These are phyloP conservation scores for Echites panduratus DNA, from an alignment of 257 asterid species.

Conservation along the genomic window DNA sequence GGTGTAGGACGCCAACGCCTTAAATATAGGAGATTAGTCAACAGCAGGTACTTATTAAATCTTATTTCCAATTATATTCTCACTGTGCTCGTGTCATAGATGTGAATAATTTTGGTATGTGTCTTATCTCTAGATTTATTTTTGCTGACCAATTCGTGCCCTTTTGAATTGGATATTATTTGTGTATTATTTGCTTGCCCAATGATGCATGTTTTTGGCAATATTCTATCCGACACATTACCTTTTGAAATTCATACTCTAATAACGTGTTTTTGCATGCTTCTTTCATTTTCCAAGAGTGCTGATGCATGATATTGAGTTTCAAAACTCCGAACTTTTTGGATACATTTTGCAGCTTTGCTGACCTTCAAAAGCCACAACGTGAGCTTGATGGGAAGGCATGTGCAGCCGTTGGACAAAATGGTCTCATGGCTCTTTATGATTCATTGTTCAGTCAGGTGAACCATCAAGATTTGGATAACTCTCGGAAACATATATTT, in stretches of 20 bases:
- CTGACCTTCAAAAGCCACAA: slow-evolving; percentile 98
- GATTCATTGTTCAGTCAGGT: slow-evolving; percentile 97
- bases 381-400: slow-evolving; percentile 95
- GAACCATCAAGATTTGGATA: slow-evolving; percentile 9
- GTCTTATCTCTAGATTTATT: not conserved
- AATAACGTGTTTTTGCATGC: not conserved
- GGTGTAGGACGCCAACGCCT: slow-evolving; percentile 97
- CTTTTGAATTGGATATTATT: not conserved
- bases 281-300: not conserved
- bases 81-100: not conserved
- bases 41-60: slow-evolving; percentile 64
- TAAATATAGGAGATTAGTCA: slow-evolving; percentile 58
- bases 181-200: not conserved
- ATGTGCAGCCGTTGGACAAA: slow-evolving; percentile 99
- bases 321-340: no score
- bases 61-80: not conserved
- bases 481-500: not conserved
- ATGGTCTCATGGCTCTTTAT: slow-evolving; percentile 94
- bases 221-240: not conserved
- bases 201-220: not conserved
- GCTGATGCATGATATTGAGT: not conserved
- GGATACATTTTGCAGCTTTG: slow-evolving; percentile 45
- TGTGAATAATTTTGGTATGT: not conserved
- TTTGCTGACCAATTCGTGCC: not conserved
- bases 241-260: not conserved